Evolutionary conservation across 106 monocot genomes (phyloP).

Genomic region (Chionographis japonica): DNA sequence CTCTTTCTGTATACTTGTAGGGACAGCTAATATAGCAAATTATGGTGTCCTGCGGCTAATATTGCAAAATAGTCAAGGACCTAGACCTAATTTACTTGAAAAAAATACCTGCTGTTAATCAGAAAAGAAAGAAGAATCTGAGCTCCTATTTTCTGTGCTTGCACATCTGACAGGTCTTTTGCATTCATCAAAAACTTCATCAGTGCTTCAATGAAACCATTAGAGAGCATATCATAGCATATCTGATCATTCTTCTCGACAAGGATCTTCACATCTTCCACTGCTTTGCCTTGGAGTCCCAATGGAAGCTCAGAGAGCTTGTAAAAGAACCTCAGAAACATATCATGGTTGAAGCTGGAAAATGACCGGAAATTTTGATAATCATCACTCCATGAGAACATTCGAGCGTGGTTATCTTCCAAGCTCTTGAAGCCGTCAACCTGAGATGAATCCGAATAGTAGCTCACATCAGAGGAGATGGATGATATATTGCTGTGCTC

Average conservation of each 20-base stretch:
- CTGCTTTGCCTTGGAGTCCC: slow-evolving; percentile 34
- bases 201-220: slow-evolving; percentile 63
- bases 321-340: slow-evolving; percentile 62
- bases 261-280: slow-evolving; percentile 43
- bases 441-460: slow-evolving; percentile 44
- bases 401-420: slow-evolving; percentile 13
- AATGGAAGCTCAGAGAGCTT: slow-evolving; percentile 41
- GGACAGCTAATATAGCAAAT: too few relatives aligned
- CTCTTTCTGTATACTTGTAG: too few relatives aligned
- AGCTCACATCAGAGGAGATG: slow-evolving; percentile 42
- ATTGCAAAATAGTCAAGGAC: too few relatives aligned
- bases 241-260: slow-evolving; percentile 29
- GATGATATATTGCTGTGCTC: slow-evolving; percentile 51
- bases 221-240: slow-evolving; percentile 42
- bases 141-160: slow-evolving; percentile 44
- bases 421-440: slow-evolving; percentile 17
- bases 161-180: slow-evolving; percentile 27
- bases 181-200: slow-evolving; percentile 52
- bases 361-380: slow-evolving; percentile 45
- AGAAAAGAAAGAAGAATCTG: slow-evolving; percentile 61
- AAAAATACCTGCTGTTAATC: slow-evolving; percentile 43
- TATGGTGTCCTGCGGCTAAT: too few relatives aligned
- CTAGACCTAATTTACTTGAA: too few relatives aligned
- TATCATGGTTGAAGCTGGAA: slow-evolving; percentile 42
- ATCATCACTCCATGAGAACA: slow-evolving; percentile 62